phyloP scores from a whole-genome alignment of 83 land plant species.

The Thuja plicata region DNA sequence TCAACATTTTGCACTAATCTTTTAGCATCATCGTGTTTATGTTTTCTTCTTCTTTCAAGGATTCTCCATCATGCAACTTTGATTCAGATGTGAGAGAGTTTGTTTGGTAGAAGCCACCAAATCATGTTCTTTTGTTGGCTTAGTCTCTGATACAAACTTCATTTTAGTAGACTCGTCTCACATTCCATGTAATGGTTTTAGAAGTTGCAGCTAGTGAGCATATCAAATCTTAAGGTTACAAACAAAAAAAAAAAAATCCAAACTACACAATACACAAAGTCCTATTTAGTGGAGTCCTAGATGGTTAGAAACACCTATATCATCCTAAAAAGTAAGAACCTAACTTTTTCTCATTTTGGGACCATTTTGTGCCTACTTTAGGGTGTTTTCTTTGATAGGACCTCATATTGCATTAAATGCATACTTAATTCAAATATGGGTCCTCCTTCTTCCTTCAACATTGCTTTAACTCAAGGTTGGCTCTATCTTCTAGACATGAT shows the following conservation, averaged over 20 bases:
- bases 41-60: conserved; percentile 70
- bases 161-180: conserved; percentile 78
- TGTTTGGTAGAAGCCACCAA: conserved; percentile 66
- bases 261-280: background rate
- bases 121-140: conserved; percentile 63
- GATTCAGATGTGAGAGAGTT: conserved; percentile 61
- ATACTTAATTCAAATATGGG: too few relatives aligned
- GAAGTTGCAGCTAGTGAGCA: conserved; percentile 53
- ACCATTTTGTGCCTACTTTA: too few relatives aligned
- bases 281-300: background rate
- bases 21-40: conserved; percentile 60
- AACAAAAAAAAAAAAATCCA: background rate
- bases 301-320: background rate
- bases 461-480: too few relatives aligned
- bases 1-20: conserved; percentile 85
- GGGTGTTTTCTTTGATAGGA: too few relatives aligned
- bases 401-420: too few relatives aligned
- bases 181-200: conserved; percentile 86
- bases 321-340: too few relatives aligned
- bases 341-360: too few relatives aligned
- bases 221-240: background rate
- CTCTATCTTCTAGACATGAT: too few relatives aligned
- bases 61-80: conserved; percentile 71
- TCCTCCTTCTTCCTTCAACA: too few relatives aligned
- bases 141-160: conserved; percentile 74